Base-by-base conservation (phyloP, 176 grass and related monocot species). In the Luzula sylvatica region DNA sequence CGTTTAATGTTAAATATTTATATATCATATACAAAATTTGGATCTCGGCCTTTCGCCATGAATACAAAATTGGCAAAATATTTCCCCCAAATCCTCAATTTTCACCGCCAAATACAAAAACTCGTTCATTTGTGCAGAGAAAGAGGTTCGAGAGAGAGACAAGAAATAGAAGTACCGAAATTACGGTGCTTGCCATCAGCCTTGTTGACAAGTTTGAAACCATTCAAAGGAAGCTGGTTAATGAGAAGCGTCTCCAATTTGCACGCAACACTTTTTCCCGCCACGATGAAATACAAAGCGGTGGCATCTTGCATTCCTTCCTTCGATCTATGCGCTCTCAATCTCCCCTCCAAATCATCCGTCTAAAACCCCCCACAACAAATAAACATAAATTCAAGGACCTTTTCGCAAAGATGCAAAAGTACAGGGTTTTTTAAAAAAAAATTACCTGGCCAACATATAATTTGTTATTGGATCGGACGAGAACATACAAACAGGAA, bases 161-260 rank as follows among this genome's bases (percentile, higher is more conserved):
- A 56, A 38, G 67, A 26, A 3, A 48, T 46, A 58, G 77, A 41
- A 38, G 71, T 56, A 43, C 85, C 85, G 22, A 98, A 89, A 56
- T 90, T 89, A 41, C 92, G 72, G 58, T 98, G 92, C 59, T 73
- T 86, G 42, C 92, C 92, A 77, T 98, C 92, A 40, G 75, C 83
- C 67, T 86, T 80, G 26, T 82, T 98, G 26, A 77, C 46, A 23
- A 98, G 77, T 65, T 68, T 82, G 47, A 96, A 88, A 22, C 84
- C 90, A 47, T 70, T 77, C 16, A 55, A 29, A 46, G 89, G 77
- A 19, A 96, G 80, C 66, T 86, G 80, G 23, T 96, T 96, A 56
- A 96, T 86, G 21, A 96, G 77, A 22, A 96, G 84, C 18, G 90
- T 96, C 71, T 96, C 90, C 66, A 96, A 66, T 75, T 82, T 81